Conservation (phyloP, 78 protist genomes). For the Blattamonas nauphoetae region DNA sequence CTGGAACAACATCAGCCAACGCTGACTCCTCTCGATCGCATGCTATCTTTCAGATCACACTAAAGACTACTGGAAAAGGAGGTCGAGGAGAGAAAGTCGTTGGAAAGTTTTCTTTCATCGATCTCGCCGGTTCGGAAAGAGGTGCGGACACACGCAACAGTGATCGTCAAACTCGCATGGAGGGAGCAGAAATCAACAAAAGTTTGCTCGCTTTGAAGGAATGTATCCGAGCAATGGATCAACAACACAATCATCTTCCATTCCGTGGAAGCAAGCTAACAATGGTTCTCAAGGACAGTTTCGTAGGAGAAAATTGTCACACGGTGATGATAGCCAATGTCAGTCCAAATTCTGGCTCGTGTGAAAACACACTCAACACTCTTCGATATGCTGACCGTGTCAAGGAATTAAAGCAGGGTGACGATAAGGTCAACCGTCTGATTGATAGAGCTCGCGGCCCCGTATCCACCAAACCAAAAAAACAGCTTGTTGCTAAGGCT, state of each 20-base stretch:
- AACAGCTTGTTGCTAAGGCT: not conserved
- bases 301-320: slow-evolving; percentile 67
- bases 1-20: slow-evolving; percentile 73
- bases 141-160: slow-evolving; percentile 68
- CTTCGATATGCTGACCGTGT: slow-evolving; percentile 76
- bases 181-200: slow-evolving; percentile 88
- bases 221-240: slow-evolving; percentile 81
- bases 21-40: slow-evolving; percentile 78
- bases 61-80: slow-evolving; percentile 33
- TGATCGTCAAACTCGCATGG: slow-evolving; percentile 75
- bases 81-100: not conserved
- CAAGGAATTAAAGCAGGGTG: not conserved
- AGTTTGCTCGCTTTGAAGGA: slow-evolving; percentile 83
- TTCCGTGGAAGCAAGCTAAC: slow-evolving; percentile 78
- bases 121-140: slow-evolving; percentile 83
- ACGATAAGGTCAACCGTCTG: no score
- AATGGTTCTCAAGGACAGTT: slow-evolving; percentile 71
- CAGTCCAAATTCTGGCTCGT: slow-evolving; percentile 53
- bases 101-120: slow-evolving; percentile 77
- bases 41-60: slow-evolving; percentile 68
- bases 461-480: no score
- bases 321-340: slow-evolving; percentile 84
- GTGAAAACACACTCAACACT: slow-evolving; percentile 83
- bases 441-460: no score
- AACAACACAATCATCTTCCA: slow-evolving; percentile 56